Conservation (phyloP, 2,329 filamentous ascomycete species). For the Pezizomycotina sp. region DNA sequence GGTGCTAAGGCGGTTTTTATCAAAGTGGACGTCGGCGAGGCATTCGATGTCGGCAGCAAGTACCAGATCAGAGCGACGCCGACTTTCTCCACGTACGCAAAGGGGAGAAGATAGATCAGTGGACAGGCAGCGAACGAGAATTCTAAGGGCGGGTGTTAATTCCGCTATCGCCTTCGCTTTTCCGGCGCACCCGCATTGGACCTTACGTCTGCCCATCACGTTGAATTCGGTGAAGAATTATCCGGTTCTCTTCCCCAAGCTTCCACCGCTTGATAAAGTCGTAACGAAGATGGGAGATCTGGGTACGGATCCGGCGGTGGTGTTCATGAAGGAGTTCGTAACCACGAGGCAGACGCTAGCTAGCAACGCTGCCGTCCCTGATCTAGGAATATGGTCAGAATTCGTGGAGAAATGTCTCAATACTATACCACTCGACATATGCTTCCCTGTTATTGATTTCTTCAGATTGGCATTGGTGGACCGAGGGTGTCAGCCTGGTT, state of each 20-base stretch:
- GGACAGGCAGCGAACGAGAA: slow-evolving; percentile 59
- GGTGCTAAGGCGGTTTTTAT: slow-evolving; percentile 54
- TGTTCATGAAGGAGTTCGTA: slow-evolving; percentile 54
- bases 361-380: slow-evolving; percentile 51
- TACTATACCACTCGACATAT: slow-evolving; percentile 43
- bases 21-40: slow-evolving; percentile 62
- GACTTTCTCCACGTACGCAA: slow-evolving; percentile 73
- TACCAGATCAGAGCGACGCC: slow-evolving; percentile 64
- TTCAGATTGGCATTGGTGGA: slow-evolving; percentile 64
- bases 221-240: slow-evolving; percentile 46
- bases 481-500: slow-evolving; percentile 65
- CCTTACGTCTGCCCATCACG: slow-evolving; percentile 53
- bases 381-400: slow-evolving; percentile 46
- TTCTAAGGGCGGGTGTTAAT: slow-evolving; percentile 54
- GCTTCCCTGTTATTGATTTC: slow-evolving; percentile 76
- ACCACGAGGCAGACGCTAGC: slow-evolving; percentile 42
- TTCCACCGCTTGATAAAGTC: slow-evolving; percentile 70
- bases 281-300: slow-evolving; percentile 55
- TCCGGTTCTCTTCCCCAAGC: slow-evolving; percentile 54
- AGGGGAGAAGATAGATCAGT: slow-evolving; percentile 59
- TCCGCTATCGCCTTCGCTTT: slow-evolving; percentile 39
- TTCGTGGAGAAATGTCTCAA: slow-evolving; percentile 43
- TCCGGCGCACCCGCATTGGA: slow-evolving; percentile 52
- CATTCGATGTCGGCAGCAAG: slow-evolving; percentile 44
- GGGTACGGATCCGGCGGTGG: slow-evolving; percentile 44